These are phyloP conservation scores for Handroanthus guayacan DNA, from an alignment of 257 asterid genomes.

Conservation along the genomic window DNA sequence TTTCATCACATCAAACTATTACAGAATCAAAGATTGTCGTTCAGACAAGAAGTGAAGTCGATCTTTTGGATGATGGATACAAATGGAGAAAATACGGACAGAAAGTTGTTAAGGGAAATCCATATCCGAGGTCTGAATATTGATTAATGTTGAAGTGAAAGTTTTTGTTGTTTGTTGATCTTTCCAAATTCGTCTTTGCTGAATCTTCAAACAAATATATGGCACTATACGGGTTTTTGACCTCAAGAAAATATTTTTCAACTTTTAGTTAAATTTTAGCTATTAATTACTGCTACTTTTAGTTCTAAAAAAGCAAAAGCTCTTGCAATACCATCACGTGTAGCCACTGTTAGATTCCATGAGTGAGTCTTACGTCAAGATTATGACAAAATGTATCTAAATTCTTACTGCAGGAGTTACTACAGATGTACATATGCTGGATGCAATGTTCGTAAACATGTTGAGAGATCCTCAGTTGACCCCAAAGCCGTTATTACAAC, in stretches of 20 bases:
- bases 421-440: constrained; percentile 86
- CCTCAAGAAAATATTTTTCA: background rate
- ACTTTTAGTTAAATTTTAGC: background rate
- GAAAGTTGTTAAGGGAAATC: constrained; percentile 91
- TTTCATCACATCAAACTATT: constrained; percentile 67
- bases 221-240: background rate
- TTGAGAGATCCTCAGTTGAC: constrained; percentile 88
- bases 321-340: too few species aligned
- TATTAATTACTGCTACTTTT: too few species aligned
- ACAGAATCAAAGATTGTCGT: constrained; percentile 90
- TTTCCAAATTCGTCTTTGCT: background rate
- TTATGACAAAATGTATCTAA: constrained; percentile 4
- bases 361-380: constrained; percentile 36
- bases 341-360: too few species aligned
- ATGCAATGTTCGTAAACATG: constrained; percentile 94
- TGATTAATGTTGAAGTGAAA: constrained; percentile 1
- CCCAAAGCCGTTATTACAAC: constrained; percentile 87
- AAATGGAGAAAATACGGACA: constrained; percentile 98
- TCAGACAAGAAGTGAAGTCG: constrained; percentile 95
- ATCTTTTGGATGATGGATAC: constrained; percentile 84
- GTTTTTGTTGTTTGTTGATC: constrained; percentile 21
- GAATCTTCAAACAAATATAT: background rate
- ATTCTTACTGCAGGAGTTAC: constrained; percentile 69
- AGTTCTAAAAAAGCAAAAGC: too few species aligned
- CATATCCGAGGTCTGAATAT: constrained; percentile 74